phyloP scores from a whole-genome alignment of 75 land plant species.

The Pinus albicaulis region DNA sequence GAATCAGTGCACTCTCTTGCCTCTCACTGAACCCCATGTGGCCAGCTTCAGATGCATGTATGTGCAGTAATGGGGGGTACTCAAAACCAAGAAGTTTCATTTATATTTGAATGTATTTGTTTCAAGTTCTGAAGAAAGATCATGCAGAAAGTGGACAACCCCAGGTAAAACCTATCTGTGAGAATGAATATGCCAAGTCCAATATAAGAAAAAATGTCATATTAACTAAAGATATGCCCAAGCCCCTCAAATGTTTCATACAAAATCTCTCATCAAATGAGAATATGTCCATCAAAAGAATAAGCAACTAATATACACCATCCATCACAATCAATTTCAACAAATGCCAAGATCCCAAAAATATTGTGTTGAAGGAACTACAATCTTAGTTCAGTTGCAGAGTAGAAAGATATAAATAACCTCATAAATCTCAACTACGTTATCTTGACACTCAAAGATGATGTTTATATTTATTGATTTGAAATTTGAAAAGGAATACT shows the following conservation, averaged over 20 bases:
- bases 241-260: not conserved
- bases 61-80: not conserved
- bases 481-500: no score
- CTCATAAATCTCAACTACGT: not conserved
- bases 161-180: not conserved
- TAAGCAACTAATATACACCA: not conserved
- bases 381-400: not conserved
- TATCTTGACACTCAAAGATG: not conserved
- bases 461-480: no score
- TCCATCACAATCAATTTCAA: not conserved
- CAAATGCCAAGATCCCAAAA: not conserved
- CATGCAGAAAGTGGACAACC: not conserved
- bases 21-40: no score
- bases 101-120: not conserved
- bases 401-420: not conserved
- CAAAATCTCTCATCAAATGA: not conserved
- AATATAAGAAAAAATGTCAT: not conserved
- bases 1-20: no score
- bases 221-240: not conserved
- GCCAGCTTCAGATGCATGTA: no score
- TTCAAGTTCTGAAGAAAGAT: not conserved
- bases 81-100: slow-evolving; percentile 1
- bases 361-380: not conserved
- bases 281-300: not conserved
- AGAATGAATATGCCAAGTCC: not conserved